These are phyloP conservation scores for Macadamia tetraphylla DNA, from an alignment of 164 flowering plant genomes.

Conservation along the genomic window DNA sequence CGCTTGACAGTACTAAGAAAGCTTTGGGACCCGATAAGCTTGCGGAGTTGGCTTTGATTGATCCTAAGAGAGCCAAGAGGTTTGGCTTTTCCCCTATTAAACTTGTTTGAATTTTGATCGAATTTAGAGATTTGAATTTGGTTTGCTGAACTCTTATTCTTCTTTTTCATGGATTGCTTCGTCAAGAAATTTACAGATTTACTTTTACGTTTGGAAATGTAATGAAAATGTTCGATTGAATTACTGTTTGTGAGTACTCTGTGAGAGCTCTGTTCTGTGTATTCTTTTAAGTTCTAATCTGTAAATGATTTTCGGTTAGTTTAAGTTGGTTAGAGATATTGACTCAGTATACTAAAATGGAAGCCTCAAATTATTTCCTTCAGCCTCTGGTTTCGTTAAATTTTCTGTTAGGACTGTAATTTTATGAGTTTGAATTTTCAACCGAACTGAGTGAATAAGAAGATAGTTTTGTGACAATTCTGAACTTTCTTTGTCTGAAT, in stretches of 20 bases:
- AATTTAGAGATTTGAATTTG: background rate
- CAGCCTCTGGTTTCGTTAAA: too few species aligned
- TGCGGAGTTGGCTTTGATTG: slow-evolving; percentile 72
- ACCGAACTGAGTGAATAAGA: too few species aligned
- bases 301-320: background rate
- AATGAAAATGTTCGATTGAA: too few species aligned
- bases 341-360: background rate
- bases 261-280: too few species aligned
- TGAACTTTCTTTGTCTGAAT: background rate
- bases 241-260: too few species aligned
- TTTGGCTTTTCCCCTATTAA: slow-evolving; percentile 4
- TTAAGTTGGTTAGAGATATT: background rate
- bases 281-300: too few species aligned
- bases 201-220: too few species aligned
- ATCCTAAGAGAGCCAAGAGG: slow-evolving; percentile 88
- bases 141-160: background rate
- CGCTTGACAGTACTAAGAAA: slow-evolving; percentile 53
- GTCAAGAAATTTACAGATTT: too few species aligned
- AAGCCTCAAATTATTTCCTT: too few species aligned
- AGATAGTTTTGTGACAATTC: background rate
- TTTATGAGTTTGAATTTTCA: too few species aligned
- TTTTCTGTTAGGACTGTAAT: too few species aligned
- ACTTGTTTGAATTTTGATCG: background rate
- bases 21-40: slow-evolving; percentile 61
- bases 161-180: too few species aligned